Evolutionary conservation across 2,329 filamentous ascomycete species (phyloP).

Genomic region (Escovopsis weberi): DNA sequence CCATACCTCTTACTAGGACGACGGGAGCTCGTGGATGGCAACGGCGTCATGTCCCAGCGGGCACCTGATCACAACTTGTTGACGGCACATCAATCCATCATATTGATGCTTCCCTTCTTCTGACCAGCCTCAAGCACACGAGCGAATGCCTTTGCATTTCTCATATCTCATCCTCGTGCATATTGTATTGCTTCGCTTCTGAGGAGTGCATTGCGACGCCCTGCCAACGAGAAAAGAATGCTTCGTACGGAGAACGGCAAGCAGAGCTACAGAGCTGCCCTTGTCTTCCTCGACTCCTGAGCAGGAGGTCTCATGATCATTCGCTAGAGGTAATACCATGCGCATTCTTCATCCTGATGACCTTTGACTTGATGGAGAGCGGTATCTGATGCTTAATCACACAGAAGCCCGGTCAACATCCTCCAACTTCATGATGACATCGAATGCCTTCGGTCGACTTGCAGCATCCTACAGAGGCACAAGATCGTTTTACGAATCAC

Average conservation of each 20-base stretch:
- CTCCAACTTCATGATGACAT: slow-evolving; percentile 22
- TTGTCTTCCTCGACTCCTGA: neutral
- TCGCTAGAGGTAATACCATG: too few species aligned
- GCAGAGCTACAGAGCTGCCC: neutral
- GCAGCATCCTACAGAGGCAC: slow-evolving; percentile 12
- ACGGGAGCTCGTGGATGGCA: neutral
- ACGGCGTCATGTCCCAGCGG: slow-evolving; percentile 1
- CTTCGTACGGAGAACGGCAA: too few species aligned
- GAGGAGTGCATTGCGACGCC: too few species aligned
- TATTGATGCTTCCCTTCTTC: too few species aligned
- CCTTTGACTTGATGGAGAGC: neutral
- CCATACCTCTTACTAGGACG: neutral
- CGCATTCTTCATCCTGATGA: neutral
- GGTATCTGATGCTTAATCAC: neutral
- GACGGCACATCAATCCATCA: too few species aligned
- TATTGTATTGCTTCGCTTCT: too few species aligned
- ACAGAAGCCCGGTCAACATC: neutral
- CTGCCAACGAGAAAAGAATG: too few species aligned
- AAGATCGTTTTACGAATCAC: slow-evolving; percentile 35
- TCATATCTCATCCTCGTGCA: too few species aligned
- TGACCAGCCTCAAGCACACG: too few species aligned
- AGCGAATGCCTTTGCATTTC: too few species aligned
- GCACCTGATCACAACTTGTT: neutral
- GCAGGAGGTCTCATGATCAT: too few species aligned
- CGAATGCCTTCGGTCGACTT: slow-evolving; percentile 33